Evolutionary conservation across 2,329 filamentous ascomycete species (phyloP).

Genomic region (Pyrenochaeta sp.): DNA sequence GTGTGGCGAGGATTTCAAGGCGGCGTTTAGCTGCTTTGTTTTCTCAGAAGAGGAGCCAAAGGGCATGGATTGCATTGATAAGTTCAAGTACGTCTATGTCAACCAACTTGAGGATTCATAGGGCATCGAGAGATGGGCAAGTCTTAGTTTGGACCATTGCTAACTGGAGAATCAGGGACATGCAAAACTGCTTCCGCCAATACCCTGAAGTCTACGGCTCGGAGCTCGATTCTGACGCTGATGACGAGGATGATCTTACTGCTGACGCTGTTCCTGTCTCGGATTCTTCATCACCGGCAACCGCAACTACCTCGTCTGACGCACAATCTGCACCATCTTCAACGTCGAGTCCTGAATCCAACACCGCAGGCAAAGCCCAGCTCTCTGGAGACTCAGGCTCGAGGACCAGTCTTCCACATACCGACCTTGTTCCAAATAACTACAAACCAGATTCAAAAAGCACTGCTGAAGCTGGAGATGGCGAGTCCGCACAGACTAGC

Average conservation of each 20-base stretch:
- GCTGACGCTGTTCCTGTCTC: constrained; percentile 19
- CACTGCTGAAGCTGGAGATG: background rate
- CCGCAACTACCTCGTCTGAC: constrained; percentile 1
- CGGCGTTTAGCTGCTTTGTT: constrained; percentile 98
- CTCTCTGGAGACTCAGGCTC: constrained; percentile 11
- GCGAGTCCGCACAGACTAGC: constrained; percentile 14
- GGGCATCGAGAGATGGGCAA: too few species aligned
- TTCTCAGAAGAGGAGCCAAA: constrained; percentile 94
- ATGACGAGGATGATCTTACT: constrained; percentile 66
- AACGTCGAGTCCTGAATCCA: constrained; percentile 10
- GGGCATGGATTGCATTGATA: constrained; percentile 96
- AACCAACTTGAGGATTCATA: background rate
- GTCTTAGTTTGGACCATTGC: background rate
- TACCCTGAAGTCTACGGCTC: constrained; percentile 93
- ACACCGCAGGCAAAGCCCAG: constrained; percentile 9
- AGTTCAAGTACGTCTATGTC: constrained; percentile 79
- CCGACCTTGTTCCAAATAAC: constrained; percentile 7
- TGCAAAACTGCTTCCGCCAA: constrained; percentile 96
- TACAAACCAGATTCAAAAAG: constrained; percentile 25
- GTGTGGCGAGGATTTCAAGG: constrained; percentile 94
- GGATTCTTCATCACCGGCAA: background rate
- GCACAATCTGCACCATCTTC: constrained; percentile 1
- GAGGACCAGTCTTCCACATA: constrained; percentile 6
- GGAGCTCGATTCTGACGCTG: constrained; percentile 82
- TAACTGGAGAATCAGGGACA: constrained; percentile 67